Conservation (phyloP, 352 stramenopile species). For the Pythium pectinolyticum region DNA sequence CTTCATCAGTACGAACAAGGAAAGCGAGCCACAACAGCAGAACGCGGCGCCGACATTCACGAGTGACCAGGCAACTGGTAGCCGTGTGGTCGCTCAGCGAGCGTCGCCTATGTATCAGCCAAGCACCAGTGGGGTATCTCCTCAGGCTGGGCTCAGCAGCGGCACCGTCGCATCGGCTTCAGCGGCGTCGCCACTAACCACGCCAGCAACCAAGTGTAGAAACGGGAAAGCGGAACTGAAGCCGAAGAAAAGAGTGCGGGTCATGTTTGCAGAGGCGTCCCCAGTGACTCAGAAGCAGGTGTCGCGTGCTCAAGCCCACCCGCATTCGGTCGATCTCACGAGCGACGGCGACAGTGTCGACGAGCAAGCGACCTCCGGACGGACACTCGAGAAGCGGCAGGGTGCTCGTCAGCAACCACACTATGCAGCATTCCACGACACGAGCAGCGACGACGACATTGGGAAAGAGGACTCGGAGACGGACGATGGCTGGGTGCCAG, state of each 20-base stretch:
- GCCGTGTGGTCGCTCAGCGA: too few species aligned
- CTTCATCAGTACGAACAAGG: neutral
- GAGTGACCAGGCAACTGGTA: too few species aligned
- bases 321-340: conserved; percentile 26
- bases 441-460: neutral
- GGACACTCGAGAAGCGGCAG: neutral
- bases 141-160: too few species aligned
- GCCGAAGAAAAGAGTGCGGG: neutral
- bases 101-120: too few species aligned
- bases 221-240: neutral
- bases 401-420: neutral
- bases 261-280: neutral
- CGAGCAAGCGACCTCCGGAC: neutral
- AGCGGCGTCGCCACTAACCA: too few species aligned
- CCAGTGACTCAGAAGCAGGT: too few species aligned
- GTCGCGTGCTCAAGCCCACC: too few species aligned
- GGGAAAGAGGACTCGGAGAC: conserved; percentile 3
- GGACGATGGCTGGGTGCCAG: neutral
- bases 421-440: neutral
- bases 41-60: too few species aligned
- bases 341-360: conserved; percentile 11
- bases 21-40: neutral
- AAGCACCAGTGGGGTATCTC: too few species aligned
- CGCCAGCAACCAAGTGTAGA: neutral
- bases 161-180: too few species aligned